Evolutionary conservation across 371 early-diverging fungal genomes (phyloP), one percentile per base, ranked within the genome.

Genomic region (Syncephalis fuscata): DNA sequence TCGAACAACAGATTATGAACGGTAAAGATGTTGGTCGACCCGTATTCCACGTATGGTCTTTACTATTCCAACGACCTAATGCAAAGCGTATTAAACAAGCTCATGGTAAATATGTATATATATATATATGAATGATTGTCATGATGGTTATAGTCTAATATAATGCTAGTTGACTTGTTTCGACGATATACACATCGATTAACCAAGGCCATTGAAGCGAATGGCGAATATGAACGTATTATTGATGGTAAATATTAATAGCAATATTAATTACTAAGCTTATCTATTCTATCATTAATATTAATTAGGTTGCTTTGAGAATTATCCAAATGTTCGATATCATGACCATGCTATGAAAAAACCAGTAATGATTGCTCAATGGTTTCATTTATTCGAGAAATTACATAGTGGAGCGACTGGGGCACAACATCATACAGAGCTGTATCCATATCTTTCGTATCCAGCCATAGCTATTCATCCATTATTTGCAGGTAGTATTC

Each of bases 281-380:
- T n/a, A n/a, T 20, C 48, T 11, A 9, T 19, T 11, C n/a, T 27
- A 32, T 41, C 20, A 23, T 25, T 21, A 48, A 14, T 2, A 39
- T 32, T 3, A 37, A n/a, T 21, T 46, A 75, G 92, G 91, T 1
- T 89, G 88, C 55, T 91, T 85, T 62, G 94, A 96, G 50, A 83
- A 87, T 51, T 96, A 87, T 59, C 73, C 80, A 8, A 60, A 71
- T 16, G 74, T 81, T 70, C 64, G 74, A 19, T 78, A 78, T 48
- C 75, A 86, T 46, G 92, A 93, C 62, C 60, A 76, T 9, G 77
- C 80, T 1, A 63, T 73, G 49, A 56, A 71, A 56, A 78, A 81
- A 49, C 61, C 79, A 46, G 67, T 74, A 32, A 57, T 70, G 37
- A 67, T 70, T 48, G 62, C 67, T 15, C 85, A 89, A 23, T 91